Base-by-base conservation (phyloP, 768 basidiomycete genomes). In the Pulveroboletus sp. region DNA sequence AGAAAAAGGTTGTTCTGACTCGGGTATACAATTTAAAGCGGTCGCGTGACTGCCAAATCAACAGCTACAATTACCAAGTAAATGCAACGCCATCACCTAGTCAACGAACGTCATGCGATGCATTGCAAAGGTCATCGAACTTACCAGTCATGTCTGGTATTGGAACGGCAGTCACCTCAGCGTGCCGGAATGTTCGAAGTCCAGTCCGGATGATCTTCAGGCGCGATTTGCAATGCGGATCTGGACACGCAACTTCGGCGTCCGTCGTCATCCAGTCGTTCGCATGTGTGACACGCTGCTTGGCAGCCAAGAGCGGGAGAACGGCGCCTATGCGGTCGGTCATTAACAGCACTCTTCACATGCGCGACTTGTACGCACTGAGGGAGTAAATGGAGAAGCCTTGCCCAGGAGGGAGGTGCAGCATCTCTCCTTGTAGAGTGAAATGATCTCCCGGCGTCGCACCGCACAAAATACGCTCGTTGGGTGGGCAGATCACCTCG, bases 251-350 rank as follows among this genome's bases (percentile, higher is more conserved):
- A 24, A 86, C 64, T 55, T 82, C 78, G 0, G 73, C 75, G 50
- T 86, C 84, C 2, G 81, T 81, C 6, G 80, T 69, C 77, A 87
- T 85, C 82, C 85, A 85, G 60, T 85, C 84, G 51, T 79, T 75
- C 1, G 68, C 56, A 44, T 82, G 65, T 3, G 76, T 77, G 13
- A 65, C 64, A 5, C 84, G 75, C 50, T 87, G 83, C 59, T 85
- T 86, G 16, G 83, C 83, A 9, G 84, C 80, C 8, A 86, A 69
- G n/a, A 87, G 69, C 3, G 83, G 83, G 8, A 87, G 72, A 16
- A 87, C 72, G 8, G 82, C 72, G 21, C 73, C 85, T 85, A 11
- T n/a, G 20, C 23, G 24, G 25, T 7, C 9, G 14, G 20, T 35
- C 20, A 2, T 40, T 5, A 39, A 21, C 13, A 4, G 12, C 10